These are phyloP conservation scores for Fulvia fulva DNA, from an alignment of 2,329 filamentous ascomycete genomes.

Conservation along the genomic window DNA sequence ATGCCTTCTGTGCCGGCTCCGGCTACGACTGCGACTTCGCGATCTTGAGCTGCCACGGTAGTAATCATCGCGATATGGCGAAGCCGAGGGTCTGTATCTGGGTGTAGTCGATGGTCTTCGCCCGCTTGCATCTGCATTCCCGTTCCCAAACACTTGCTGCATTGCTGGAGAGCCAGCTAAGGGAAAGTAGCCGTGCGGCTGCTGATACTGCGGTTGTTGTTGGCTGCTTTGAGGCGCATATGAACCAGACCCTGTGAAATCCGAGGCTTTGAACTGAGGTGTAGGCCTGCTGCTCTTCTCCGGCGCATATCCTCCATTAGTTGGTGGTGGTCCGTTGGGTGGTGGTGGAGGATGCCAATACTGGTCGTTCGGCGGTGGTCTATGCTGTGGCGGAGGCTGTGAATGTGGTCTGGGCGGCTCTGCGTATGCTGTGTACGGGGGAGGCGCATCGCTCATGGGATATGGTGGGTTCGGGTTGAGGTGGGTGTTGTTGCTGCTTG, in stretches of 20 bases:
- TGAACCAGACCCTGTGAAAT: conserved; percentile 4
- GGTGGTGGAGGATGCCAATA: conserved; percentile 23
- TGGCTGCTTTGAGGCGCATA: conserved; percentile 11
- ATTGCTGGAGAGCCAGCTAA: conserved; percentile 12
- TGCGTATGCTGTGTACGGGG: conserved; percentile 24
- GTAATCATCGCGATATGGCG: conserved; percentile 14
- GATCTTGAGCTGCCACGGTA: conserved; percentile 10
- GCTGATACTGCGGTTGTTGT: conserved; percentile 18
- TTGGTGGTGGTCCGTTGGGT: conserved; percentile 14
- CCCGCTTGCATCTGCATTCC: conserved; percentile 1
- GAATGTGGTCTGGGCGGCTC: conserved; percentile 25
- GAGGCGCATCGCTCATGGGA: conserved; percentile 30
- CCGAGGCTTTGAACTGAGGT: conserved; percentile 14
- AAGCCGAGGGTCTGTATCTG: conserved; percentile 14
- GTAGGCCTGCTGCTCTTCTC: conserved; percentile 16
- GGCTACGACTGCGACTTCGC: conserved; percentile 20
- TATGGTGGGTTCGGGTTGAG: conserved; percentile 23
- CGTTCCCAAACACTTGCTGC: conserved; percentile 14
- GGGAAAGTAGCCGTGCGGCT: conserved; percentile 9
- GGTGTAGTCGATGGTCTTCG: conserved; percentile 14
- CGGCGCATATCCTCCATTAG: conserved; percentile 13
- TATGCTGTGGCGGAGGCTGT: conserved; percentile 29
- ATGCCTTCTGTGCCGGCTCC: conserved; percentile 21
- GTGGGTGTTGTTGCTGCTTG: conserved; percentile 10
- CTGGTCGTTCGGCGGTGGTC: conserved; percentile 17